Conservation (phyloP, 345 rosid genomes). For the Isatis tinctoria region DNA sequence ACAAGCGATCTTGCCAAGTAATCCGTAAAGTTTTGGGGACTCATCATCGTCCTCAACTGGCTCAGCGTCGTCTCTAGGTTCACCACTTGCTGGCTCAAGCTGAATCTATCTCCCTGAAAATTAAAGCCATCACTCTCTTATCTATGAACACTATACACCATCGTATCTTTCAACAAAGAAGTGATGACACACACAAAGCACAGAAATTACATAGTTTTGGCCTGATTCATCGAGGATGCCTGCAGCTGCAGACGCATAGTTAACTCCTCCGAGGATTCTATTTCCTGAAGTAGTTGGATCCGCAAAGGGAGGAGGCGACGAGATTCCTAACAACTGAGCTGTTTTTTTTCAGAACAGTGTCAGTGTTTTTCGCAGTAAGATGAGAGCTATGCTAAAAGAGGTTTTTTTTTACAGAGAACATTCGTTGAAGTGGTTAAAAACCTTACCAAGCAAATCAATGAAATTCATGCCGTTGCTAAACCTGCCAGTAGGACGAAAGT, state of each 20-base stretch:
- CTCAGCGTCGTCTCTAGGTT: slow-evolving; percentile 61
- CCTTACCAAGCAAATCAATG: slow-evolving; percentile 61
- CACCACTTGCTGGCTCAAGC: slow-evolving; percentile 60
- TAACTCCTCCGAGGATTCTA: slow-evolving; percentile 62
- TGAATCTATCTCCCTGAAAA: slow-evolving; percentile 57
- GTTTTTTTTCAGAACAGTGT: slow-evolving; percentile 10
- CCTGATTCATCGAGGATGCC: slow-evolving; percentile 88
- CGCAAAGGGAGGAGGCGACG: slow-evolving; percentile 59
- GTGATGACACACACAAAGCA: not conserved
- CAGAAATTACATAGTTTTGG: slow-evolving; percentile 50
- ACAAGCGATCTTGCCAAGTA: slow-evolving; percentile 50
- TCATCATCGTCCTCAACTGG: slow-evolving; percentile 50
- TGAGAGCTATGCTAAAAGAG: not conserved
- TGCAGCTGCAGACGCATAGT: slow-evolving; percentile 89
- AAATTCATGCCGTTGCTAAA: slow-evolving; percentile 73
- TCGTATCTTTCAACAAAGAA: not conserved
- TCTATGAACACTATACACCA: not conserved
- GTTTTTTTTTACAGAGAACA: not conserved
- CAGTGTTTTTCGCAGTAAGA: slow-evolving; percentile 4
- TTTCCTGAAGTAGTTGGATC: slow-evolving; percentile 57
- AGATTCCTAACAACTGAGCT: slow-evolving; percentile 62
- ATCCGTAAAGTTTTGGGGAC: slow-evolving; percentile 38
- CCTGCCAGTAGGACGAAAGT: slow-evolving; percentile 64
- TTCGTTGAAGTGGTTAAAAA: not conserved
- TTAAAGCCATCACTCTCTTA: not conserved